A percentile compares a stretch with the other conserved stretches of the same genome.
These are phyloP conservation scores for Hyaloperonospora arabidopsidis DNA, from an alignment of 352 stramenopile species.

Conservation along the genomic window DNA sequence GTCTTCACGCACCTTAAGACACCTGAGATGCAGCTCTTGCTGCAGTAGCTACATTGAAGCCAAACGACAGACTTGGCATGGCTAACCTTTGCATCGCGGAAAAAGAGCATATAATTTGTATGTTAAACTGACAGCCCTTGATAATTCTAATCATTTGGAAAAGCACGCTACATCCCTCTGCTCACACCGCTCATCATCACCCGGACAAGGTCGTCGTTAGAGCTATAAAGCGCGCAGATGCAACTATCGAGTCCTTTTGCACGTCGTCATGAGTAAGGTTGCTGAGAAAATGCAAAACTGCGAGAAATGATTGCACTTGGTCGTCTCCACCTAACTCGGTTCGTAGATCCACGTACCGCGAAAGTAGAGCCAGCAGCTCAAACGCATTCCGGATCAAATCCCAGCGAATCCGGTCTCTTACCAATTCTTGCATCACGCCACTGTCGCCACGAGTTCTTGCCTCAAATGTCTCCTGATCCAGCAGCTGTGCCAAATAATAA, in stretches of 20 bases:
- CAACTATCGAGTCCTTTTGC: slow-evolving; percentile 43
- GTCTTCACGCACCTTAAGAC: no score
- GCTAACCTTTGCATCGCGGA: no score
- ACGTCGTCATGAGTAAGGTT: slow-evolving; percentile 20
- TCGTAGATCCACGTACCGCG: slow-evolving; percentile 57
- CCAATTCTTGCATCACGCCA: slow-evolving; percentile 15
- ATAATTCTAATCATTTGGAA: no score
- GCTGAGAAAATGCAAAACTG: slow-evolving; percentile 43
- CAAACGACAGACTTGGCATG: no score
- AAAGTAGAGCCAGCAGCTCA: slow-evolving; percentile 45
- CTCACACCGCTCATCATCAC: slow-evolving; percentile 1
- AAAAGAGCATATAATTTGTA: no score
- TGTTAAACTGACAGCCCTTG: no score
- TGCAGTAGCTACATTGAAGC: no score
- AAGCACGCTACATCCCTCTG: no score
- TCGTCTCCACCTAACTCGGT: slow-evolving; percentile 43
- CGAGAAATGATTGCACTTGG: slow-evolving; percentile 50
- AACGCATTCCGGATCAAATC: slow-evolving; percentile 52
- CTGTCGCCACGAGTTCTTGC: slow-evolving; percentile 27
- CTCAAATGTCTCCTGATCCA: slow-evolving; percentile 56
- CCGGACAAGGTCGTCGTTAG: slow-evolving; percentile 27
- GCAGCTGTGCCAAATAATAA: slow-evolving; percentile 52
- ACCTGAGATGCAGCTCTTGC: no score
- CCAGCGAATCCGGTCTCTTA: slow-evolving; percentile 24
- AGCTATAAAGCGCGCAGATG: slow-evolving; percentile 37